Evolutionary conservation across 257 asterid genomes (phyloP).

Genomic region (Petunia secreta): DNA sequence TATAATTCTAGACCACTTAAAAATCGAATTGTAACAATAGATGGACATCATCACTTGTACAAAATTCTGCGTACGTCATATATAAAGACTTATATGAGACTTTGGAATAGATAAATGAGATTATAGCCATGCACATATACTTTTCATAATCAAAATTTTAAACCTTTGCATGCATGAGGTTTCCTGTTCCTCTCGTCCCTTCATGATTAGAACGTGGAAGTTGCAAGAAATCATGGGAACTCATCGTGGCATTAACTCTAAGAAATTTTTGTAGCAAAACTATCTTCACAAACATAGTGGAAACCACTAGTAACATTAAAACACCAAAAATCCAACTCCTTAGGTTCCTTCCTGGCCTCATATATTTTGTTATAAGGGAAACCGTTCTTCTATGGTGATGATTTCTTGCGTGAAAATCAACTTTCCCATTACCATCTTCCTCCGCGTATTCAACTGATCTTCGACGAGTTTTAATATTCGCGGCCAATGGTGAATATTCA

Average conservation of each 20-base stretch:
- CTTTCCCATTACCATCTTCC: conserved; percentile 29
- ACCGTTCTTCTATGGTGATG: conserved; percentile 1
- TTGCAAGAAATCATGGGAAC: conserved; percentile 31
- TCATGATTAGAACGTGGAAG: conserved; percentile 18
- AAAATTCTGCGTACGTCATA: no score
- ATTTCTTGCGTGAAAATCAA: background rate
- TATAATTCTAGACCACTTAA: no score
- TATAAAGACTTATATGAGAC: background rate
- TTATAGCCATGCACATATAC: background rate
- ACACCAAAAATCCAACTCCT: conserved; percentile 34
- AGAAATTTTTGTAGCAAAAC: conserved; percentile 35
- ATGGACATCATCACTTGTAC: no score
- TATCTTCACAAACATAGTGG: conserved; percentile 40
- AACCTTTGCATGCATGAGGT: conserved; percentile 27
- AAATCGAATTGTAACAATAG: no score
- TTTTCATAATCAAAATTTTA: no score
- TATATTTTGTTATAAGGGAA: background rate
- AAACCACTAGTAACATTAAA: conserved; percentile 32
- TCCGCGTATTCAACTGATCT: conserved; percentile 31
- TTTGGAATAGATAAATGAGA: background rate
- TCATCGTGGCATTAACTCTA: conserved; percentile 19
- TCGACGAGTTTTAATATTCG: conserved; percentile 32
- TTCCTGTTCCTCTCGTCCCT: background rate
- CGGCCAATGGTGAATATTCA: conserved; percentile 14
- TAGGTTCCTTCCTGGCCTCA: conserved; percentile 37